Conservation (phyloP, 2,329 filamentous ascomycete genomes). For the Arthrobotrys iridis region DNA sequence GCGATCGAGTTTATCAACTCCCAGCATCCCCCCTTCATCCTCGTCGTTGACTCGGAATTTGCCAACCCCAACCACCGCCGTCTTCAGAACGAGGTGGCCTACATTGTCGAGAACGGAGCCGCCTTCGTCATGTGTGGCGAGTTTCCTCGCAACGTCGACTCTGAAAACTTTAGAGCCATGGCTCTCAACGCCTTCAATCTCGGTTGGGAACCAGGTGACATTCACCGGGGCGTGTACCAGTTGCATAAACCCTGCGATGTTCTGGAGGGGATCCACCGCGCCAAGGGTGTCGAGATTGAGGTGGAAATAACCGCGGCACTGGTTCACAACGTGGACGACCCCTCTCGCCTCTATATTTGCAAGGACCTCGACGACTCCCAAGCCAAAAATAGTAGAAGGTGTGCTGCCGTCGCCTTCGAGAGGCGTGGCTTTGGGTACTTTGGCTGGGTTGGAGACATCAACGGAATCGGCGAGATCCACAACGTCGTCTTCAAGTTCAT, state of each 20-base stretch:
- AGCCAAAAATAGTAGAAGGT: not conserved
- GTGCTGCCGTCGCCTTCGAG: constrained; percentile 18
- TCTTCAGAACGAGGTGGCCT: constrained; percentile 22
- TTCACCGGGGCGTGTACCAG: not conserved
- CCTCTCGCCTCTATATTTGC: constrained; percentile 31
- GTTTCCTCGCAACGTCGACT: constrained; percentile 22
- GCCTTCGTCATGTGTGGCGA: constrained; percentile 39
- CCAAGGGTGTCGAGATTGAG: not conserved
- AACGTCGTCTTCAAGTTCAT: constrained; percentile 26
- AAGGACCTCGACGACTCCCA: not conserved
- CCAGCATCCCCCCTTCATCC: constrained; percentile 15
- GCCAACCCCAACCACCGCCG: constrained; percentile 14
- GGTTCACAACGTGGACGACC: not conserved
- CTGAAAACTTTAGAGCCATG: constrained; percentile 17
- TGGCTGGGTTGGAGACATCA: constrained; percentile 29
- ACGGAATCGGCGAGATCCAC: not conserved
- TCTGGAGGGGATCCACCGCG: constrained; percentile 6
- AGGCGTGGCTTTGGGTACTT: constrained; percentile 22
- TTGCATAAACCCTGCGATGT: constrained; percentile 10
- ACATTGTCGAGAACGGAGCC: constrained; percentile 11
- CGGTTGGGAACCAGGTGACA: constrained; percentile 20
- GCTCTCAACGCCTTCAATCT: constrained; percentile 36
- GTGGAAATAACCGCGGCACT: constrained; percentile 19
- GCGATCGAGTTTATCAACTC: constrained; percentile 9
- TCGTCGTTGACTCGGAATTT: constrained; percentile 25